Evolutionary conservation across 2,329 filamentous ascomycete species (phyloP).

Genomic region (Stagonosporopsis vannaccii): DNA sequence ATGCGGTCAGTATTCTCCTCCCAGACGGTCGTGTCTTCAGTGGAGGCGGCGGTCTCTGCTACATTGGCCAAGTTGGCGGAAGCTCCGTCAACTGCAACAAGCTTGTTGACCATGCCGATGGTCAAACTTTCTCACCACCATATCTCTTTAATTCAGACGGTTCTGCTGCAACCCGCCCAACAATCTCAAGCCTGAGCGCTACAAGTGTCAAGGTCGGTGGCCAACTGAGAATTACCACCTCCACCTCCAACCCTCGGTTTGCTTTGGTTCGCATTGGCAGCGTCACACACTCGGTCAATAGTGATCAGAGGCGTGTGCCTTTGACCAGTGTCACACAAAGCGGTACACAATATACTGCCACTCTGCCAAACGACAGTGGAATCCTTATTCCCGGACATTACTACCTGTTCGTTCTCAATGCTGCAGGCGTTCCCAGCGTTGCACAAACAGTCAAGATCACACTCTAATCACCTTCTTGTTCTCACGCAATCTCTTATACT

Average conservation of each 20-base stretch:
- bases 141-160: conserved; percentile 39
- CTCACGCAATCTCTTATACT: background rate
- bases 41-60: conserved; percentile 38
- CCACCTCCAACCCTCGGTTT: conserved; percentile 19
- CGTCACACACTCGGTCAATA: conserved; percentile 41
- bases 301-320: conserved; percentile 36
- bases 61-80: conserved; percentile 21
- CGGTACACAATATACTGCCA: conserved; percentile 21
- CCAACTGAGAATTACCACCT: conserved; percentile 19
- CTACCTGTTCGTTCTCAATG: conserved; percentile 32
- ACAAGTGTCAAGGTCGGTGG: conserved; percentile 30
- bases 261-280: conserved; percentile 34
- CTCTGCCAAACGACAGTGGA: conserved; percentile 31
- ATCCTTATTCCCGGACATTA: conserved; percentile 35
- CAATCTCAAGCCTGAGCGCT: conserved; percentile 22
- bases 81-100: conserved; percentile 37
- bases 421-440: conserved; percentile 31
- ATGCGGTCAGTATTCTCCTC: conserved; percentile 34
- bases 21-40: conserved; percentile 35
- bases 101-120: conserved; percentile 37
- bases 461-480: background rate
- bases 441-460: conserved; percentile 31
- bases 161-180: conserved; percentile 26
- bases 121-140: conserved; percentile 38
- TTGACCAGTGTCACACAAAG: conserved; percentile 19